Evolutionary conservation across 2,329 filamentous ascomycete species (phyloP).

Genomic region (Chrysoporthe deuterocubensis): DNA sequence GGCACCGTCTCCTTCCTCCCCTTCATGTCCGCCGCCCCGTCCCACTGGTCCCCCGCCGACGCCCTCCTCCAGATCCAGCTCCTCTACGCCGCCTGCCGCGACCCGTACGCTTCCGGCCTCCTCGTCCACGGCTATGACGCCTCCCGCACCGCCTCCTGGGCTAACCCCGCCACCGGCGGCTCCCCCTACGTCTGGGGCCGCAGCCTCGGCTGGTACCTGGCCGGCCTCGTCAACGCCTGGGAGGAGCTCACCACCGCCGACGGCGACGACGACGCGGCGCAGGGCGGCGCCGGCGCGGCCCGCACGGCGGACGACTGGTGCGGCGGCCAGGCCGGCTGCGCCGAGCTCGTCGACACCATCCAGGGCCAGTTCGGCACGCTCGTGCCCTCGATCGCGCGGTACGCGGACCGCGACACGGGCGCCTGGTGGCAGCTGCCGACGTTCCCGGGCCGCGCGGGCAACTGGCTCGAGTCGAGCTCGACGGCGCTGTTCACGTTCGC

Average conservation of each 20-base stretch:
- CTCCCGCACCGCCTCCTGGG: constrained; percentile 53
- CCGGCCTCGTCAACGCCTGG: constrained; percentile 55
- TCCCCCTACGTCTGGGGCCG: constrained; percentile 59
- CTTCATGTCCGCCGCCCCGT: constrained; percentile 49
- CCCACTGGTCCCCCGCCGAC: constrained; percentile 51
- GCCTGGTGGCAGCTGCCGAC: constrained; percentile 62
- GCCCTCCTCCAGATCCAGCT: constrained; percentile 50
- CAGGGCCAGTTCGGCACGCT: constrained; percentile 43
- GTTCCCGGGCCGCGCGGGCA: constrained; percentile 52
- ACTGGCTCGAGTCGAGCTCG: constrained; percentile 65
- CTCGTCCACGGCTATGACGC: constrained; percentile 61
- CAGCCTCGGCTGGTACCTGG: constrained; percentile 58
- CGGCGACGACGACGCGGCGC: constrained; percentile 16
- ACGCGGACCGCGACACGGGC: constrained; percentile 47
- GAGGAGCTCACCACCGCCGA: constrained; percentile 46
- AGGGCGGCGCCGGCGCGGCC: too few species aligned
- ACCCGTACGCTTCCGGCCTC: constrained; percentile 44
- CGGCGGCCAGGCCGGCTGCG: constrained; percentile 29
- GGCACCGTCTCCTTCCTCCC: constrained; percentile 37
- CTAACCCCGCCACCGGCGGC: constrained; percentile 52
- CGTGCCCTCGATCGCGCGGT: constrained; percentile 43
- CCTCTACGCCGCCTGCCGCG: constrained; percentile 47
- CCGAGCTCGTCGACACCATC: constrained; percentile 14
- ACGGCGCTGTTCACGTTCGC: constrained; percentile 62
- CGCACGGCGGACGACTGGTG: constrained; percentile 39